Evolutionary conservation across 2,329 filamentous ascomycete species (phyloP).

Genomic region (Aspergillus unguis): DNA sequence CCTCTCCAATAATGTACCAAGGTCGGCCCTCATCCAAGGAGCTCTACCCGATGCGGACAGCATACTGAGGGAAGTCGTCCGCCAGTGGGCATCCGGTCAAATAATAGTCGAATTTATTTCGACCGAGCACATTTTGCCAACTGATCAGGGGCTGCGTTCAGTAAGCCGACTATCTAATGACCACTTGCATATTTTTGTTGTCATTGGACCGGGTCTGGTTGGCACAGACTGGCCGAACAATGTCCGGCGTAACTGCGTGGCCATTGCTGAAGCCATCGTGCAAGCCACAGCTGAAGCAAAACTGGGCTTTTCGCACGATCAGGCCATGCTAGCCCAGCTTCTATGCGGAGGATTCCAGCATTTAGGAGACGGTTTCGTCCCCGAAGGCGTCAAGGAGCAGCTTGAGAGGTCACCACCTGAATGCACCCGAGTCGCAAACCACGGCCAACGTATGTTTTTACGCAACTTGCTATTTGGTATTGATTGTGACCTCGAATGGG

Average conservation of each 20-base stretch:
- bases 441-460: conserved; percentile 12
- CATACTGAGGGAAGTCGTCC: conserved; percentile 30
- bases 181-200: conserved; percentile 26
- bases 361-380: conserved; percentile 23
- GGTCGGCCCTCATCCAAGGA: conserved; percentile 23
- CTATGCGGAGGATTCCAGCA: conserved; percentile 27
- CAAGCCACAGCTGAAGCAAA: conserved; percentile 33
- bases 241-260: conserved; percentile 30
- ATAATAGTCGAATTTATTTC: conserved; percentile 16
- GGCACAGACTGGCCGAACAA: conserved; percentile 25
- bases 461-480: conserved; percentile 15
- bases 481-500: conserved; percentile 16
- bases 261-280: conserved; percentile 36
- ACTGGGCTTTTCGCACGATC: conserved; percentile 32
- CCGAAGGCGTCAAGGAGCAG: conserved; percentile 20
- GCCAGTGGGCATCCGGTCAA: conserved; percentile 28
- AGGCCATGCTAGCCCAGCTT: conserved; percentile 30
- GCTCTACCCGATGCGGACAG: conserved; percentile 43
- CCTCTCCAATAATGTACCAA: conserved; percentile 31
- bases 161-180: conserved; percentile 16
- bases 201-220: conserved; percentile 23
- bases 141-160: conserved; percentile 12
- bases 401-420: conserved; percentile 27
- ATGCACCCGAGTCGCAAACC: conserved; percentile 24
- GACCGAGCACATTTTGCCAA: conserved; percentile 12